Evolutionary conservation across 495 filamentous ascomycete genomes (phyloP).

Genomic region (Aspergillus ostianus): DNA sequence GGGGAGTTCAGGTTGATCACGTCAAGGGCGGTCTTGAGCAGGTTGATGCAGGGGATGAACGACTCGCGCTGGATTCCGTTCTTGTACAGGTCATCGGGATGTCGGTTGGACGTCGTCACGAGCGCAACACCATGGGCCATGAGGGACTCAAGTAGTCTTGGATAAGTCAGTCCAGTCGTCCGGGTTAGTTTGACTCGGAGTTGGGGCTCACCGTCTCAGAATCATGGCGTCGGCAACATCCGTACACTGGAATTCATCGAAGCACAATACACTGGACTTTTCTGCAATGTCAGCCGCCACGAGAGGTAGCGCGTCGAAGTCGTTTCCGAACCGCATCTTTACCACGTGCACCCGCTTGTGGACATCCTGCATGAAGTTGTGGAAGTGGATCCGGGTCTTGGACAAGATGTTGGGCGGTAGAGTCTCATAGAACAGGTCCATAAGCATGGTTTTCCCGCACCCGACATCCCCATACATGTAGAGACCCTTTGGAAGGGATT

Average conservation of each 20-base stretch:
- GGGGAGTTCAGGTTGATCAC: constrained; percentile 93
- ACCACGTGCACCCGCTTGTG: constrained; percentile 88
- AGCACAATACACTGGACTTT: constrained; percentile 82
- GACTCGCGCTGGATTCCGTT: constrained; percentile 96
- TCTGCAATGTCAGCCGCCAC: constrained; percentile 91
- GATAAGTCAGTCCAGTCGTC: not conserved
- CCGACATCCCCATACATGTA: constrained; percentile 98
- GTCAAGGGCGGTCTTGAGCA: constrained; percentile 75
- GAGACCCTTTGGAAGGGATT: constrained; percentile 77
- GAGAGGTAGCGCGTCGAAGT: constrained; percentile 89
- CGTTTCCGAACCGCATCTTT: constrained; percentile 84
- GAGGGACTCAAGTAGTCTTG: constrained; percentile 76
- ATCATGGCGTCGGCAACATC: constrained; percentile 99
- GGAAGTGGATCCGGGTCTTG: constrained; percentile 97
- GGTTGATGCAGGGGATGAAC: constrained; percentile 92
- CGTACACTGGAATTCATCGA: constrained; percentile 98
- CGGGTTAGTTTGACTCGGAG: not conserved
- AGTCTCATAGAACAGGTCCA: constrained; percentile 98
- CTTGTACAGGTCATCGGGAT: constrained; percentile 93
- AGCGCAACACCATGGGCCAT: constrained; percentile 97
- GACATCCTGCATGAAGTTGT: constrained; percentile 99
- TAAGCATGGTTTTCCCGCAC: constrained; percentile 98
- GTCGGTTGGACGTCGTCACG: constrained; percentile 94
- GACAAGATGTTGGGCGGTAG: constrained; percentile 74
- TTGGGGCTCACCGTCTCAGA: constrained; percentile 56